Base-by-base conservation (phyloP, 2,329 filamentous ascomycete genomes). In the Clonostachys rhizophaga region DNA sequence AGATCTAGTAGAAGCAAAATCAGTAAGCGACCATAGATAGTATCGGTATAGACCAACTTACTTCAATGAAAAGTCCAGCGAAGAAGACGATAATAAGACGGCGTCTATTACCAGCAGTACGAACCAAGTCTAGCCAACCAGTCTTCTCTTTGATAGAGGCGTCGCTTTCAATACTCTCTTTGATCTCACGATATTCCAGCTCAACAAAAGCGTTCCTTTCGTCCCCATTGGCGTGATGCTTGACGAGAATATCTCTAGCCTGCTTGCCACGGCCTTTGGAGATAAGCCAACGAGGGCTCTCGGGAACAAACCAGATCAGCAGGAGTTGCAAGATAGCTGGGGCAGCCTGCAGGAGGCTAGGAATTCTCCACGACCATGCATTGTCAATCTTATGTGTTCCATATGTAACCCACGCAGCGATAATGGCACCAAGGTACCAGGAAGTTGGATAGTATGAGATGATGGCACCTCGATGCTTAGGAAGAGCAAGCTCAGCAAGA, bases 51-150 rank as follows among this genome's bases (percentile, higher is more conserved):
- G 9, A 30, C 10, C 10, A 59, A 40, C 65, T 70, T 55, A 75
- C 76, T 10, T 74, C 73, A 37, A 65, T 69, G 60, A 72, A 76
- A 53, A 76, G 70, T 0, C 70, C 72, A 54, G 76, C 73, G 17
- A 76, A 56, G 45, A 71, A 72, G n/a, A 76, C 62, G 4, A 70
- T 70, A 40, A 71, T 56, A 17, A 74, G 56, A 30, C 24, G 78
- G 59, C 46, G 68, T 57, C 45, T 77, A 60, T 36, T 74, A 64
- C 49, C 72, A 68, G 43, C 72, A 64, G 58, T 78, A 75, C 30
- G 72, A 70, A 46, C 63, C 51, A 75, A 54, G 50, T 76, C 68
- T 47, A 72, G 65, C 9, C 67, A 51, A 55, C 72, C 77, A 43
- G 61, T 66, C 50, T 65, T 70, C 6, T 58, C 63, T 24, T 61